phyloP scores from a whole-genome alignment of 768 basidiomycete species.

The Phlebiopsis flavidoalba region DNA sequence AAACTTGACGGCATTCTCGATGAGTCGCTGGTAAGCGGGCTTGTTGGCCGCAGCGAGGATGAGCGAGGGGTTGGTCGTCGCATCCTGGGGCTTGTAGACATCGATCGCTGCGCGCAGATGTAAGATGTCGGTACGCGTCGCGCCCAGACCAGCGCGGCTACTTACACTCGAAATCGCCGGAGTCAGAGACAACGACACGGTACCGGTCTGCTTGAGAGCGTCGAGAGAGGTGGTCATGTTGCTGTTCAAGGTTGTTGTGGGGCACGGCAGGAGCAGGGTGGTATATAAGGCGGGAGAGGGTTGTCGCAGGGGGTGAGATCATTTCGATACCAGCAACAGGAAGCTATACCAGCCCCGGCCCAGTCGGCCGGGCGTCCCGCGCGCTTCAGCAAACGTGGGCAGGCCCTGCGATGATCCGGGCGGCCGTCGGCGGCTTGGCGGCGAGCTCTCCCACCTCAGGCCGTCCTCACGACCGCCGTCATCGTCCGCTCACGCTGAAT shows the following conservation, averaged over 20 bases:
- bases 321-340: conserved; percentile 5
- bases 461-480: neutral
- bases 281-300: conserved; percentile 13
- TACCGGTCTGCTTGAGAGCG: conserved; percentile 85
- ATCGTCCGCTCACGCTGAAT: neutral
- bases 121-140: conserved; percentile 16
- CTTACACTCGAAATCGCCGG: conserved; percentile 88
- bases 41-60: conserved; percentile 93
- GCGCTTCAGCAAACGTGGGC: too few relatives aligned
- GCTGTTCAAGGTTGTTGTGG: conserved; percentile 9
- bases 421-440: neutral
- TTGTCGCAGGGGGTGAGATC: conserved; percentile 5
- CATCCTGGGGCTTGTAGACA: conserved; percentile 96
- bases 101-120: conserved; percentile 66
- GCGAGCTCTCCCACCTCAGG: neutral
- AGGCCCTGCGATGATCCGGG: neutral
- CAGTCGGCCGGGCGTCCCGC: neutral
- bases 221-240: conserved; percentile 78
- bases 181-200: conserved; percentile 96
- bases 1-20: conserved; percentile 67
- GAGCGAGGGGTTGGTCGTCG: conserved; percentile 95
- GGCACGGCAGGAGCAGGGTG: conserved; percentile 1
- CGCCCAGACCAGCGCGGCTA: conserved; percentile 10
- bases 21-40: conserved; percentile 74
- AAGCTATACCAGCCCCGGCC: conserved; percentile 2